Conservation (phyloP, 768 basidiomycete genomes). For the Suillus placidus region DNA sequence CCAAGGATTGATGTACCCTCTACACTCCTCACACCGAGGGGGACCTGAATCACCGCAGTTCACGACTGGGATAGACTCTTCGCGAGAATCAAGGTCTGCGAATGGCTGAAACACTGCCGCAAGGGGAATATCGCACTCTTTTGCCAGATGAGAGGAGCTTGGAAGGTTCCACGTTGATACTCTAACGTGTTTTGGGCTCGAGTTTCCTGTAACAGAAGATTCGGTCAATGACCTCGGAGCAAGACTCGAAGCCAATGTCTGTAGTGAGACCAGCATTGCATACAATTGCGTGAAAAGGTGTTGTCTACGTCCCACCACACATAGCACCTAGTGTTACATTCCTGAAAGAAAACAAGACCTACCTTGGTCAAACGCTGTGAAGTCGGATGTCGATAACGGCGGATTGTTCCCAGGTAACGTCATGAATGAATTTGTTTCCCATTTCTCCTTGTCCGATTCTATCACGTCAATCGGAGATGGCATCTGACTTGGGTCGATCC, state of each 20-base stretch:
- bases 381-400: conserved; percentile 88
- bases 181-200: conserved; percentile 88
- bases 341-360: conserved; percentile 12
- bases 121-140: conserved; percentile 83
- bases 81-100: conserved; percentile 73
- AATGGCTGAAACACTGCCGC: conserved; percentile 90
- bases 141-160: conserved; percentile 72
- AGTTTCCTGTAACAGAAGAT: conserved; percentile 60
- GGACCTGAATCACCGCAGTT: conserved; percentile 75
- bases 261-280: not conserved
- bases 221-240: not conserved
- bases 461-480: conserved; percentile 87
- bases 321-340: not conserved
- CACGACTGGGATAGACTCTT: conserved; percentile 81
- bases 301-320: not conserved
- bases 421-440: conserved; percentile 72
- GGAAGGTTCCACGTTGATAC: conserved; percentile 91
- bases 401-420: conserved; percentile 64
- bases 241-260: not conserved
- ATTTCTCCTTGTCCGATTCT: conserved; percentile 77
- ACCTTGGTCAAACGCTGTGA: conserved; percentile 91
- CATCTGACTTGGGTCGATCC: conserved; percentile 86
- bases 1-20: conserved; percentile 95
- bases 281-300: not conserved
- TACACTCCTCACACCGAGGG: conserved; percentile 80